Percentiles rank a stretch among this genome's conserved stretches.
Conservation (phyloP, 2,329 filamentous ascomycete genomes). For the Beauveria medogensis region DNA sequence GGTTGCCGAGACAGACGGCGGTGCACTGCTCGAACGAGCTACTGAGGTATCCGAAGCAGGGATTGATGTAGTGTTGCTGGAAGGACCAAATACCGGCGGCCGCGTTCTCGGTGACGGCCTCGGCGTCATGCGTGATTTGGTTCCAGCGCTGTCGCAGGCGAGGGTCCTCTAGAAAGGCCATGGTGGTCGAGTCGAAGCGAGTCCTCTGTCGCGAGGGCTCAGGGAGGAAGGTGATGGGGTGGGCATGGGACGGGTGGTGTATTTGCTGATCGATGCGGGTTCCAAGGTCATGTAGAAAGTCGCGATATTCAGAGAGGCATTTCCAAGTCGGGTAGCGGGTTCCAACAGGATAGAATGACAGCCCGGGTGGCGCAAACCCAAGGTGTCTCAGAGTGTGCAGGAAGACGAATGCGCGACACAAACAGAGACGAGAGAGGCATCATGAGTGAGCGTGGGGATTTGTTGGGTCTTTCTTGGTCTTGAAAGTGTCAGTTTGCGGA, state of each 20-base stretch:
- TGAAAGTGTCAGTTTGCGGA: too few species aligned
- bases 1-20: conserved; percentile 60
- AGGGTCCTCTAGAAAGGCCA: conserved; percentile 67
- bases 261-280: background rate
- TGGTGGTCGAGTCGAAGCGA: conserved; percentile 20
- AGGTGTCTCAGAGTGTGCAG: conserved; percentile 4
- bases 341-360: background rate
- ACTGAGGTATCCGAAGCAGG: conserved; percentile 64
- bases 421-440: background rate
- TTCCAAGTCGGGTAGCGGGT: background rate
- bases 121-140: conserved; percentile 82
- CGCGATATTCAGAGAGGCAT: background rate
- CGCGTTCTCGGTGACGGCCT: conserved; percentile 84
- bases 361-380: conserved; percentile 3
- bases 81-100: conserved; percentile 86
- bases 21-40: conserved; percentile 65
- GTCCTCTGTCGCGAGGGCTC: conserved; percentile 6
- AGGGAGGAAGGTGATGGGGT: background rate
- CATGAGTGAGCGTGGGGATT: background rate
- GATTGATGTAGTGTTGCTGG: conserved; percentile 74
- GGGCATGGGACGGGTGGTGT: background rate
- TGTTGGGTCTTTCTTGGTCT: background rate
- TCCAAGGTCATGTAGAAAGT: background rate
- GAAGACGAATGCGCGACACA: background rate
- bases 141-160: conserved; percentile 91